These are phyloP conservation scores for Tricholoma flavovirens DNA, from an alignment of 768 basidiomycete genomes.

Conservation along the genomic window DNA sequence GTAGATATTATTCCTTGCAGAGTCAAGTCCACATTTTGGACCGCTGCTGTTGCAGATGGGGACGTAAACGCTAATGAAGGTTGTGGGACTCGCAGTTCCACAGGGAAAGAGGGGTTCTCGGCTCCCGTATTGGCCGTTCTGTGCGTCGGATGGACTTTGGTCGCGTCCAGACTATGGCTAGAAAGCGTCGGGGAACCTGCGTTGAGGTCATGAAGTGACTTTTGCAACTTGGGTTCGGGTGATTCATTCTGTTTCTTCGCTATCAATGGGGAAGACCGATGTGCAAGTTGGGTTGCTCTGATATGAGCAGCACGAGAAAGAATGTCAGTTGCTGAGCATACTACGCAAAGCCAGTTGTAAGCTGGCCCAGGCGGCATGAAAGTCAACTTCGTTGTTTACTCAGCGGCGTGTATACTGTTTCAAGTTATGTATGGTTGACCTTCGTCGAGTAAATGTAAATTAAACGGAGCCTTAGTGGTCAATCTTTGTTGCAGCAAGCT, in stretches of 20 bases:
- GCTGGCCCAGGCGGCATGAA: constrained; percentile 64
- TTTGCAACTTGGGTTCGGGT: background rate
- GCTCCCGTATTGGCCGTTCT: background rate
- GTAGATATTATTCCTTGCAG: background rate
- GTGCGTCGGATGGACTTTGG: background rate
- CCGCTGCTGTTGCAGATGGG: background rate
- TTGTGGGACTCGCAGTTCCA: background rate
- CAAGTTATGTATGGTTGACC: too few relatives aligned
- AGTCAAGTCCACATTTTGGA: background rate
- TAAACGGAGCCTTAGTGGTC: too few relatives aligned
- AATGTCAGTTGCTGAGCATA: constrained; percentile 55
- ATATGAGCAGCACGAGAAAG: constrained; percentile 57
- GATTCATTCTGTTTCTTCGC: constrained; percentile 5
- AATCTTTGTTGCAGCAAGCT: too few relatives aligned
- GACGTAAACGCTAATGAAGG: background rate
- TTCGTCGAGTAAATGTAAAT: too few relatives aligned
- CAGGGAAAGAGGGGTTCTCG: background rate
- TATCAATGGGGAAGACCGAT: constrained; percentile 14
- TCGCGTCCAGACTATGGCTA: background rate
- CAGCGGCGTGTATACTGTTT: too few relatives aligned
- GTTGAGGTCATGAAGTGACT: background rate
- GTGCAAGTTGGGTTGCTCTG: constrained; percentile 38
- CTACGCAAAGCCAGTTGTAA: constrained; percentile 69
- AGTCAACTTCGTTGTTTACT: background rate
- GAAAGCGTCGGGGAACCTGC: too few relatives aligned